Percentiles rank a stretch among this genome's conserved stretches.
Evolutionary conservation across 768 basidiomycete genomes (phyloP).

Genomic region (Pisolithus albus): DNA sequence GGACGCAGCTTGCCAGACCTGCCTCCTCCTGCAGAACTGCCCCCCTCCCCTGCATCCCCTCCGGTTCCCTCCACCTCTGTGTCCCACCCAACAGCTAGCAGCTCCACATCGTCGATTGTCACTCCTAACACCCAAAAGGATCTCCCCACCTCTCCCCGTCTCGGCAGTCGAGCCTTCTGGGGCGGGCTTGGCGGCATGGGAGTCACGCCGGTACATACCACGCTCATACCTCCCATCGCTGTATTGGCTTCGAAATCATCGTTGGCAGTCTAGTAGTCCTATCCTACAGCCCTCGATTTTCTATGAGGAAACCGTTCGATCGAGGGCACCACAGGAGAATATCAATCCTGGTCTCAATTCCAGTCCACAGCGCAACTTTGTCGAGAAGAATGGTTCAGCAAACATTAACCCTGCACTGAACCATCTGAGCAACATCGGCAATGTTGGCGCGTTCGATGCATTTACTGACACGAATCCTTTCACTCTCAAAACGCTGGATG

Average conservation of each 20-base stretch:
- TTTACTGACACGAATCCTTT: conserved; percentile 79
- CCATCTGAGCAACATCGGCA: conserved; percentile 18
- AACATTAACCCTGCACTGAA: conserved; percentile 25
- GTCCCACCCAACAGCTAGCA: conserved; percentile 10
- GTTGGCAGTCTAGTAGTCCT: conserved; percentile 16
- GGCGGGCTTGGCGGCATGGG: conserved; percentile 67
- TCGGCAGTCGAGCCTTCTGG: conserved; percentile 62
- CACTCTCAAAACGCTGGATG: conserved; percentile 81
- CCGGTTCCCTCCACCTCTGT: conserved; percentile 23
- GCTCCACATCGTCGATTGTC: conserved; percentile 30
- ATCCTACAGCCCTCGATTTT: conserved; percentile 27
- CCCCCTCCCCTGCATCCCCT: conserved; percentile 34
- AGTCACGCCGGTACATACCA: conserved; percentile 78
- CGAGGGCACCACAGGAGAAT: conserved; percentile 19
- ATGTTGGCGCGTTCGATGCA: conserved; percentile 55
- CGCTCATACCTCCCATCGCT: conserved; percentile 68
- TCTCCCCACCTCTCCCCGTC: conserved; percentile 54
- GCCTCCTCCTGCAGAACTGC: conserved; percentile 41
- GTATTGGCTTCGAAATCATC: conserved; percentile 23
- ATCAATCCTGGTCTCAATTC: conserved; percentile 24
- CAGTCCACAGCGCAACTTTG: conserved; percentile 6
- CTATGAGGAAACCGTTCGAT: conserved; percentile 22
- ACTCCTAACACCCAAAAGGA: conserved; percentile 77
- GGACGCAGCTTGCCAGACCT: conserved; percentile 47
- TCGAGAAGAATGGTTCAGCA: conserved; percentile 29